Percentiles rank a stretch among this genome's conserved stretches.
Evolutionary conservation across 176 grass and related monocot species (phyloP).

Genomic region (Avena insularis): DNA sequence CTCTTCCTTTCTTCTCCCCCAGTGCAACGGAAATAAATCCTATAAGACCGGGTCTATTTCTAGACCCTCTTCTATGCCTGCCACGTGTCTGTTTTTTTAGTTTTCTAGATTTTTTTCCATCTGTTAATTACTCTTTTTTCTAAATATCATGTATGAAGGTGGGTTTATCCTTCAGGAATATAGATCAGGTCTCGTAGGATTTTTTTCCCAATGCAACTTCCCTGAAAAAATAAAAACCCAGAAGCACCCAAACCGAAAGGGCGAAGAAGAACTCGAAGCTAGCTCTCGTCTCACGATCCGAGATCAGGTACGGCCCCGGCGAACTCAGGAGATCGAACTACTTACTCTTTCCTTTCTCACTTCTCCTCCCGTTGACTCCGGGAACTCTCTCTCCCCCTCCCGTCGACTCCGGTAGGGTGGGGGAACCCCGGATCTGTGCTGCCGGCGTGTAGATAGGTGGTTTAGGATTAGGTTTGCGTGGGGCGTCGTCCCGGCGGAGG

Average conservation of each 20-base stretch:
- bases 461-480: background rate
- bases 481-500: background rate
- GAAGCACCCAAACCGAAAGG: background rate
- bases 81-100: too few species aligned
- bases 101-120: too few species aligned
- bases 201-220: background rate
- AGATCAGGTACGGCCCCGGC: constrained; percentile 29
- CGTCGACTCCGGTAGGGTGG: background rate
- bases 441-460: background rate
- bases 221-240: background rate
- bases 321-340: background rate
- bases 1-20: constrained; percentile 4
- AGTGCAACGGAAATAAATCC: background rate
- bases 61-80: too few species aligned
- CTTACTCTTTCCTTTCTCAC: background rate
- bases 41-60: too few species aligned
- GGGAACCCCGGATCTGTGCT: background rate
- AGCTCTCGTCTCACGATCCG: background rate
- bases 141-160: too few species aligned
- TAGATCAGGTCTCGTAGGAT: too few species aligned
- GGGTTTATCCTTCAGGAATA: too few species aligned
- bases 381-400: background rate
- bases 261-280: background rate
- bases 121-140: too few species aligned
- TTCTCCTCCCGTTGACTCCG: background rate